A percentile compares a stretch with the other conserved stretches of the same genome.
phyloP scores from a whole-genome alignment of 306 rosid genomes.

The Begonia peltatifolia region DNA sequence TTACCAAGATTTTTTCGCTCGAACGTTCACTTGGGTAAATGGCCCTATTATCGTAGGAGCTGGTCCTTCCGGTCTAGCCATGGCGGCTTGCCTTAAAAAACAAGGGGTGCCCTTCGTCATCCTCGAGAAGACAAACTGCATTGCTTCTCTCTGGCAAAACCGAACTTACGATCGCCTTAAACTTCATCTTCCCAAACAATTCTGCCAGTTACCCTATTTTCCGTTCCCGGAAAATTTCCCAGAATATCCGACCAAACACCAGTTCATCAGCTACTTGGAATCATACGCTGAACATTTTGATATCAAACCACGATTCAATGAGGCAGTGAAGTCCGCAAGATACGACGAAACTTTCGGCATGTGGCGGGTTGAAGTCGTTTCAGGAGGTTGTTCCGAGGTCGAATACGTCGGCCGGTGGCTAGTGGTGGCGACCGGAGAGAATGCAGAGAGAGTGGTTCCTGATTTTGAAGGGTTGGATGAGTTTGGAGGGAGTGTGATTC shows the following conservation, averaged over 20 bases:
- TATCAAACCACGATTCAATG: constrained; percentile 65
- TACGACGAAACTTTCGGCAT: constrained; percentile 68
- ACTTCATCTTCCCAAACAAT: constrained; percentile 85
- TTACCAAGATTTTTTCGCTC: constrained; percentile 17
- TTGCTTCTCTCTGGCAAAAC: constrained; percentile 86
- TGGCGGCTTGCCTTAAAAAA: constrained; percentile 61
- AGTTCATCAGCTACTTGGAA: constrained; percentile 69
- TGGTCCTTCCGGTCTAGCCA: constrained; percentile 89
- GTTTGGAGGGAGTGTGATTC: constrained; percentile 57
- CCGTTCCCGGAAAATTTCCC: constrained; percentile 67
- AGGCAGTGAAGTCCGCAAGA: constrained; percentile 77
- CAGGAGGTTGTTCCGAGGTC: constrained; percentile 22
- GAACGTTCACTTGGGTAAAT: constrained; percentile 53
- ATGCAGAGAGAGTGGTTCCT: constrained; percentile 68
- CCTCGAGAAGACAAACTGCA: constrained; percentile 70
- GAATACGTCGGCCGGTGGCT: constrained; percentile 91
- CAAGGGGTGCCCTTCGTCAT: constrained; percentile 66
- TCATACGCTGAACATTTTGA: constrained; percentile 59
- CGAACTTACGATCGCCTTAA: constrained; percentile 68
- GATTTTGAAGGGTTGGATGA: constrained; percentile 59
- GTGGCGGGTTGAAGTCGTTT: constrained; percentile 57
- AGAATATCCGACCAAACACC: constrained; percentile 65
- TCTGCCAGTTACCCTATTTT: constrained; percentile 65
- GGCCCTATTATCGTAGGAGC: constrained; percentile 89
- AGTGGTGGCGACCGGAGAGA: constrained; percentile 90